phyloP scores from a whole-genome alignment of 305 asterid species.

The Stenogyne calaminthoides region DNA sequence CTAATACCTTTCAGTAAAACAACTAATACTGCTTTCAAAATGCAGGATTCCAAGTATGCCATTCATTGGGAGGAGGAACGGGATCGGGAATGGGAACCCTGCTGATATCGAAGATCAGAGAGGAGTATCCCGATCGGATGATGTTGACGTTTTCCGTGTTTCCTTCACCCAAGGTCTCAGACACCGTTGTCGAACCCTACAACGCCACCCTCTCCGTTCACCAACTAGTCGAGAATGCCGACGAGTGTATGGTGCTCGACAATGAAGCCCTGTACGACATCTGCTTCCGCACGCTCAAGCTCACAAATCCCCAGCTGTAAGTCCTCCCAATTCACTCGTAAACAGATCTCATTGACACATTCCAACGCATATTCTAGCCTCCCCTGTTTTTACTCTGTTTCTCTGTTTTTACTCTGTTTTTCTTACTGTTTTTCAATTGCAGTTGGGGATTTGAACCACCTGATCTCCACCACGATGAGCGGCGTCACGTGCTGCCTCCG shows the following conservation, averaged over 20 bases:
- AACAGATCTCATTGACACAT: too few relatives aligned
- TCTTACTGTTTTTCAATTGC: constrained; percentile 13
- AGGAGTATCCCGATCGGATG: constrained; percentile 43
- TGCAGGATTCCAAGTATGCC: constrained; percentile 43
- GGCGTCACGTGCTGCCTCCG: constrained; percentile 42
- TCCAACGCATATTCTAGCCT: not conserved
- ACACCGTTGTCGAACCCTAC: constrained; percentile 45
- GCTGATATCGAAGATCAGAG: constrained; percentile 41
- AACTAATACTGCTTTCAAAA: too few relatives aligned
- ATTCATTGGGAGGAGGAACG: constrained; percentile 42
- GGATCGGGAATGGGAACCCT: constrained; percentile 43
- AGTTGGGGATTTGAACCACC: constrained; percentile 40
- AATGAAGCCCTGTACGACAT: constrained; percentile 41
- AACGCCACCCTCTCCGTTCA: constrained; percentile 46
- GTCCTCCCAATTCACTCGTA: constrained; percentile 5
- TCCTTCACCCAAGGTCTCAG: constrained; percentile 44
- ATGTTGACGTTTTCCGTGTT: constrained; percentile 44
- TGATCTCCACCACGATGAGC: constrained; percentile 38
- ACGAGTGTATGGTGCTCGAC: constrained; percentile 43
- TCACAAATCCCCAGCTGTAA: constrained; percentile 43
- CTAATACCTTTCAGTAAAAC: too few relatives aligned
- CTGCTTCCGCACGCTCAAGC: constrained; percentile 43
- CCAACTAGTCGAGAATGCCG: constrained; percentile 41
- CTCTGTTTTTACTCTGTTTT: too few relatives aligned
- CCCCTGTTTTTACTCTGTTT: too few relatives aligned